A percentile compares a stretch with the other conserved stretches of the same genome.
phyloP scores from a whole-genome alignment of 768 basidiomycete species.

The Omphalotus guepiniiformis region DNA sequence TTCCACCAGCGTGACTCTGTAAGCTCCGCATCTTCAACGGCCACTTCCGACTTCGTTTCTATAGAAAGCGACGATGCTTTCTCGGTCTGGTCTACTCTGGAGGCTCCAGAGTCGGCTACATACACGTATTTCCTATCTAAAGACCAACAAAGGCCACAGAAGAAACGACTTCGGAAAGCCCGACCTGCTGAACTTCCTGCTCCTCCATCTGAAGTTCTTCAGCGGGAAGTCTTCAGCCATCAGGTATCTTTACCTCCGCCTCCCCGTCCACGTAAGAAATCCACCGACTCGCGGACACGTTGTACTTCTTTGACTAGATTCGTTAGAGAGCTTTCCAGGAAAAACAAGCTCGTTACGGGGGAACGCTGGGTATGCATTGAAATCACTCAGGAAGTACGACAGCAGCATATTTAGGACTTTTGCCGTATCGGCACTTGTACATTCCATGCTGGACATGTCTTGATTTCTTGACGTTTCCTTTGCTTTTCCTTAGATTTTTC shows the following conservation, averaged over 20 bases:
- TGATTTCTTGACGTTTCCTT: too few relatives aligned
- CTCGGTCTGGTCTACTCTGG: slow-evolving; percentile 2
- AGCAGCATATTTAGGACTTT: background rate
- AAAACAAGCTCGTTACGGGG: background rate
- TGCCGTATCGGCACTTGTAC: too few relatives aligned
- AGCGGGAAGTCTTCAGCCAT: slow-evolving; percentile 6
- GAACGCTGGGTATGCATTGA: slow-evolving; percentile 9
- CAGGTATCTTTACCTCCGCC: background rate
- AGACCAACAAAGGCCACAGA: background rate
- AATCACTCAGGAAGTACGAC: slow-evolving; percentile 8
- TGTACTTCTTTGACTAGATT: background rate
- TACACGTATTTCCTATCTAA: background rate
- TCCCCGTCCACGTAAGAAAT: background rate
- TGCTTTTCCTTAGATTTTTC: background rate
- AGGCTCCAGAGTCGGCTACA: background rate
- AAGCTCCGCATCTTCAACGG: background rate
- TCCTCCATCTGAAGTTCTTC: slow-evolving; percentile 8
- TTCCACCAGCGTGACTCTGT: too few relatives aligned
- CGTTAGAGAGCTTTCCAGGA: background rate
- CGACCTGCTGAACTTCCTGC: slow-evolving; percentile 7
- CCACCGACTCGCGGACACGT: background rate
- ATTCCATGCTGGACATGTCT: too few relatives aligned
- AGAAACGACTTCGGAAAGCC: slow-evolving; percentile 5
- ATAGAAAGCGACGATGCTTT: background rate
- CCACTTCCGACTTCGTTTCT: background rate